phyloP scores from a whole-genome alignment of 768 basidiomycete genomes.

The Hebeloma cylindrosporum region DNA sequence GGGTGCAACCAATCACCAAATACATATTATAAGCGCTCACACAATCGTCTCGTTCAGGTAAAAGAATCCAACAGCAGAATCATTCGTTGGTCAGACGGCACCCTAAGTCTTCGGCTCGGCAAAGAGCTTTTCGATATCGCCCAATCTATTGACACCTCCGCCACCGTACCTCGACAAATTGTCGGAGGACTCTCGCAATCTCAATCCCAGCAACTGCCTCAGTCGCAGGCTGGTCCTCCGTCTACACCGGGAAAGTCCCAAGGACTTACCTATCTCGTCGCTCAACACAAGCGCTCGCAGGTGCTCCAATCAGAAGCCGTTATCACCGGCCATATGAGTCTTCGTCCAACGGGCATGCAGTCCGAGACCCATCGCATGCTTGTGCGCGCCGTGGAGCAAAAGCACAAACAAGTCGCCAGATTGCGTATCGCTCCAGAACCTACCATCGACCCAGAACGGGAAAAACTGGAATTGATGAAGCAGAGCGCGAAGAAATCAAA shows the following conservation, averaged over 20 bases:
- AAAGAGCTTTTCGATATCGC: slow-evolving; percentile 93
- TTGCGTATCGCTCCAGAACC: slow-evolving; percentile 81
- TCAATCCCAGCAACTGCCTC: slow-evolving; percentile 40
- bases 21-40: background rate
- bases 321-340: slow-evolving; percentile 78
- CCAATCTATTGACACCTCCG: slow-evolving; percentile 76
- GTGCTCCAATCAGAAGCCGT: slow-evolving; percentile 86
- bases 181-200: slow-evolving; percentile 42
- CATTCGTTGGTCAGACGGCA: slow-evolving; percentile 95
- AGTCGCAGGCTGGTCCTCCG: slow-evolving; percentile 40
- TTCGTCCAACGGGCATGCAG: slow-evolving; percentile 88
- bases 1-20: slow-evolving; percentile 32
- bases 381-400: slow-evolving; percentile 82
- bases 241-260: slow-evolving; percentile 49
- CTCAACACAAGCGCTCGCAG: slow-evolving; percentile 82
- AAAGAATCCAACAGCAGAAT: slow-evolving; percentile 89
- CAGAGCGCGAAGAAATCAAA: slow-evolving; percentile 64
- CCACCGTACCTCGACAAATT: slow-evolving; percentile 57
- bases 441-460: slow-evolving; percentile 72
- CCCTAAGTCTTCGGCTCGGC: slow-evolving; percentile 86
- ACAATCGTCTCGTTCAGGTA: slow-evolving; percentile 41
- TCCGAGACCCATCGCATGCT: slow-evolving; percentile 88
- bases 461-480: slow-evolving; percentile 66
- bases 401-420: slow-evolving; percentile 78
- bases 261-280: slow-evolving; percentile 86